phyloP scores from a whole-genome alignment of 192 early-diverging fungal genomes.

The Mortierella hygrophila region DNA sequence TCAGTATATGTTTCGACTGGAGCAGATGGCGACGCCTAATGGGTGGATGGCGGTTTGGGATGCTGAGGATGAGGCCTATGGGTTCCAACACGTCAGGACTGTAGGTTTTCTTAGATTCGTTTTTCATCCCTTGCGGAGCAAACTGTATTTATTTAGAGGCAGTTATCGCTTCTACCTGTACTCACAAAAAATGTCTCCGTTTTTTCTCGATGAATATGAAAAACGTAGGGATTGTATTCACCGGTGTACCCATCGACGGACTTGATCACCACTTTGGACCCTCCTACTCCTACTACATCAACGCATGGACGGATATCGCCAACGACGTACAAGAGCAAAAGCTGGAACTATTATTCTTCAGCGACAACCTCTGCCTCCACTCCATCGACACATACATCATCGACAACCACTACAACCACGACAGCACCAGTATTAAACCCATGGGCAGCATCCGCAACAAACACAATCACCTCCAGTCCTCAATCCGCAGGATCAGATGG shows the following conservation, averaged over 20 bases:
- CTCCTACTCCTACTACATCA: background rate
- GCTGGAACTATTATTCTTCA: background rate
- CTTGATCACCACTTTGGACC: constrained; percentile 21
- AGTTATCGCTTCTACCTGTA: background rate
- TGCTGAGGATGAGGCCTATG: constrained; percentile 45
- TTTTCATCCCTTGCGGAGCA: background rate
- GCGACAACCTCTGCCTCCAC: background rate
- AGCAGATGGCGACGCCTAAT: constrained; percentile 21
- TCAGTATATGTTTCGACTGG: constrained; percentile 32
- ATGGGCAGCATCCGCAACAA: background rate
- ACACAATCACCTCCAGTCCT: background rate
- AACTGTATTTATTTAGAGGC: background rate
- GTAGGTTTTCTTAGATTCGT: constrained; percentile 4
- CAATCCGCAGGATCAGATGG: background rate
- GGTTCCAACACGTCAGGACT: constrained; percentile 34
- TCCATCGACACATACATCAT: background rate
- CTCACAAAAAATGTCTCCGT: background rate
- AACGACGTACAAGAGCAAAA: background rate
- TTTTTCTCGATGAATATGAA: background rate
- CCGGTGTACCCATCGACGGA: constrained; percentile 40
- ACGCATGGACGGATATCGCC: background rate
- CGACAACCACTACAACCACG: background rate
- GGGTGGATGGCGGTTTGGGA: constrained; percentile 42
- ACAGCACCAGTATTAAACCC: background rate
- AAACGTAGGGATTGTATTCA: constrained; percentile 31